Conservation (phyloP, 2,329 filamentous ascomycete genomes). For the Claviceps cyperi region DNA sequence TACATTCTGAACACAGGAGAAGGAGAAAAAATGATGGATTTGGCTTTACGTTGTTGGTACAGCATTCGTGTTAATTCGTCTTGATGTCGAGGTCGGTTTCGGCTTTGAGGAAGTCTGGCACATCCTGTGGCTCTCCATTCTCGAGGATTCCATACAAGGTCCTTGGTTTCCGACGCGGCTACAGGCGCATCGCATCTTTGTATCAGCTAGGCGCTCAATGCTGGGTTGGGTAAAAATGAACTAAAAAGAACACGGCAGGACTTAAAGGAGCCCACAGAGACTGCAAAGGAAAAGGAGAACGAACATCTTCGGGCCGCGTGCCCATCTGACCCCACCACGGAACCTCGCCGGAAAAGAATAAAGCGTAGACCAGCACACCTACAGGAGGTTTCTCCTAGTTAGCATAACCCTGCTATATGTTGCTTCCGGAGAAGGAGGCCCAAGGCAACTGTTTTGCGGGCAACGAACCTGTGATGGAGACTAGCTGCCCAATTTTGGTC, state of each 20-base stretch:
- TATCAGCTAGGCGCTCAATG: not conserved
- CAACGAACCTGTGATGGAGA: conserved; percentile 39
- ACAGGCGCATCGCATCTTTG: not conserved
- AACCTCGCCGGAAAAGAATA: conserved; percentile 28
- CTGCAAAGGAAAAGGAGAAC: not conserved
- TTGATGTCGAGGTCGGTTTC: conserved; percentile 9
- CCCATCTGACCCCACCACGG: conserved; percentile 29
- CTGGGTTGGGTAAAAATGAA: too few species aligned
- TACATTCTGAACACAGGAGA: not conserved
- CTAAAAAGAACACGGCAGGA: too few species aligned
- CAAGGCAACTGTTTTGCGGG: conserved; percentile 33
- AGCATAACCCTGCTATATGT: not conserved
- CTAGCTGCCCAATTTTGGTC: conserved; percentile 49
- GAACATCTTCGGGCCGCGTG: conserved; percentile 27
- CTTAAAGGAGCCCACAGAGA: not conserved
- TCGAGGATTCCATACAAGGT: conserved; percentile 27
- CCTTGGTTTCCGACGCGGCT: conserved; percentile 24
- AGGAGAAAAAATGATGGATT: not conserved
- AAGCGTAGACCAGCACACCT: conserved; percentile 22
- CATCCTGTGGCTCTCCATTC: conserved; percentile 26
- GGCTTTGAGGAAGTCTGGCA: conserved; percentile 15
- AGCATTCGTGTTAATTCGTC: not conserved
- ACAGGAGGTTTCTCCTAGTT: not conserved
- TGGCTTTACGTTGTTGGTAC: not conserved
- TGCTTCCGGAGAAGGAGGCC: not conserved